Percentiles rank a stretch among this genome's conserved stretches.
Conservation (phyloP, 148 eudicot species). For the Fagopyrum tataricum region DNA sequence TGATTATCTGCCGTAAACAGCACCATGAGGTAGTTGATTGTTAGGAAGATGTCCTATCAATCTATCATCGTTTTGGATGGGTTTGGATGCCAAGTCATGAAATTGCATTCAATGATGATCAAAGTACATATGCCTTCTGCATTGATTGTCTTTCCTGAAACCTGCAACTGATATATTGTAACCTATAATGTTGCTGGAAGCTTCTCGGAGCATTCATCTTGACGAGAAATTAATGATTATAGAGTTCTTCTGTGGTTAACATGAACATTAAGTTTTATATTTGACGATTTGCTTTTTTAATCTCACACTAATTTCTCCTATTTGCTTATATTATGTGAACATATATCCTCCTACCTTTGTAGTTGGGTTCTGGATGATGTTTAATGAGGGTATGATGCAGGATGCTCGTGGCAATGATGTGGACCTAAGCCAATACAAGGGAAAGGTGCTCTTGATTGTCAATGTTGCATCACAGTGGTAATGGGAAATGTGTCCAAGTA, state of each 20-base stretch:
- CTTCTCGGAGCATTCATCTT: not conserved
- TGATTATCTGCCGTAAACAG: not conserved
- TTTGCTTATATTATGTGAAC: not conserved
- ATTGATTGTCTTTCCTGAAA: not conserved
- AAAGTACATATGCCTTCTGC: not conserved
- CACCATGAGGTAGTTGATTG: not conserved
- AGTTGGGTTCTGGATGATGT: not conserved
- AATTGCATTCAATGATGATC: not conserved
- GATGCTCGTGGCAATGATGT: constrained; percentile 39
- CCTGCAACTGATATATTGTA: not conserved
- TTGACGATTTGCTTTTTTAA: not conserved
- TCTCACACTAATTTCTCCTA: not conserved
- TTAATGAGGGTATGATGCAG: constrained; percentile 16
- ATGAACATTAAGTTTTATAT: not conserved
- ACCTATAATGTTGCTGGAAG: not conserved
- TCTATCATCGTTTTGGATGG: not conserved
- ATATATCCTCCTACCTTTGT: not conserved
- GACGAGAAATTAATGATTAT: not conserved
- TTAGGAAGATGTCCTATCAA: not conserved
- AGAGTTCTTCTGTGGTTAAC: not conserved
- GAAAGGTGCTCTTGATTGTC: constrained; percentile 37
- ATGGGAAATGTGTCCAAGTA: not conserved
- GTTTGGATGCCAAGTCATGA: not conserved
- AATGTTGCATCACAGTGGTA: constrained; percentile 47
- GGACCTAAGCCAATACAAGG: constrained; percentile 33